Base-by-base conservation (phyloP, 192 early-diverging fungal genomes). In the Kickxella alabastrina region DNA sequence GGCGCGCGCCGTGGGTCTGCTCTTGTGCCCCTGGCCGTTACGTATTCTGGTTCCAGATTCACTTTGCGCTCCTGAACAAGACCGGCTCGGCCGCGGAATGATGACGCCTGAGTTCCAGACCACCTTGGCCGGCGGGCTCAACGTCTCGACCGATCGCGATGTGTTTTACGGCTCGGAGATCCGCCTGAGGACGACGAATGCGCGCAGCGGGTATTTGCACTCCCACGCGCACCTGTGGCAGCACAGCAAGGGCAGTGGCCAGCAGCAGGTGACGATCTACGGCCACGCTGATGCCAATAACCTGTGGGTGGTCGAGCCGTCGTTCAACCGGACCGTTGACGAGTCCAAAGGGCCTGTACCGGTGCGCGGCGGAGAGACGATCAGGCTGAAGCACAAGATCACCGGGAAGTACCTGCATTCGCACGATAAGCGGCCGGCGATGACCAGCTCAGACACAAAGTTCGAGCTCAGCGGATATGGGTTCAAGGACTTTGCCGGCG, bases 71-170 rank as follows among this genome's bases (percentile, higher is more conserved):
- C 6, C 72, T 99, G 24, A 60, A 58, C 21, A 75, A 77, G 36
- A 79, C 78, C 44, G 93, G 96, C 21, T 83, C 86, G 9, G 94
- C 92, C n/a, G 89, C 90, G 62, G 77, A n/a, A 93, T 93, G 69
- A 90, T 98, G 90, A 82, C 83, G 43, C 81, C 89, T n/a, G 82
- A 83, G 58, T 97, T 98, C 77, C 91, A 95, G 74, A 80, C 84
- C 25, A 82, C 86, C 23, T 75, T 99, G 7, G 40, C 49, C 2
- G 97, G 92, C 26, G 86, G 57, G 1, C 57, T 51, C 21, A 43
- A 64, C 14, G 38, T 69, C 3, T 32, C 37, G 12, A 76, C 74
- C 1, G 59, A 62, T 26, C 77, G 77, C 35, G 77, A 75, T 38
- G 68, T 75, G 41, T 79, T 54, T 49, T 79, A 79, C 22, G 79